Evolutionary conservation across 2,329 filamentous ascomycete genomes (phyloP).

Genomic region (Colletotrichum magnum): DNA sequence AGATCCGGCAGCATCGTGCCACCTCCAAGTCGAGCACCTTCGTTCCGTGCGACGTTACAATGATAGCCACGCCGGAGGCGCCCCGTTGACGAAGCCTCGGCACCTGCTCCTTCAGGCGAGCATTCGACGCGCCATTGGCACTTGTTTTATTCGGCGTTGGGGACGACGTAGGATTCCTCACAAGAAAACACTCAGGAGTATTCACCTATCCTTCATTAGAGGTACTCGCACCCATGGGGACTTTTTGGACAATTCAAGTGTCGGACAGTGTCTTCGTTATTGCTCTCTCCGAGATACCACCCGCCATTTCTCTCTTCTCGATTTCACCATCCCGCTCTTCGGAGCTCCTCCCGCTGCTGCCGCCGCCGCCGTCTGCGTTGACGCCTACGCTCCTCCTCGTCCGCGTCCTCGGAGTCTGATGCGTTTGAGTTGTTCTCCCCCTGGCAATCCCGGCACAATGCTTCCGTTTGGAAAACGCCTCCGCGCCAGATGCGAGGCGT

Average conservation of each 20-base stretch:
- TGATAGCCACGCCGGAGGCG: slow-evolving; percentile 20
- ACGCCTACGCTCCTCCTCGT: not conserved
- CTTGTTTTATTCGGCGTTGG: not conserved
- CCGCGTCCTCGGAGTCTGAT: not conserved
- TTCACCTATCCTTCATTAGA: not conserved
- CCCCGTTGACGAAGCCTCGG: not conserved
- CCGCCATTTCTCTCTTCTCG: not conserved
- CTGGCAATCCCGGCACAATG: not conserved
- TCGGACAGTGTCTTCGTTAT: too few relatives aligned
- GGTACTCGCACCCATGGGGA: not conserved
- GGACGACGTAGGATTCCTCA: not conserved
- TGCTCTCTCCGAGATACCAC: not conserved
- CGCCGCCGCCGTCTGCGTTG: not conserved
- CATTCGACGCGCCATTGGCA: not conserved
- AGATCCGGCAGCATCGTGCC: slow-evolving; percentile 11
- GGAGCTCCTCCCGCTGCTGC: not conserved
- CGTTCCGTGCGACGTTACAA: not conserved
- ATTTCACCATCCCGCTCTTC: not conserved
- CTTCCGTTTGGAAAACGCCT: not conserved
- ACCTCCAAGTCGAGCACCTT: not conserved
- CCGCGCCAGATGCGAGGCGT: not conserved
- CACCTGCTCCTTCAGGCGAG: not conserved
- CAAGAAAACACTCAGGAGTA: not conserved
- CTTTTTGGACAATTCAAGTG: not conserved
- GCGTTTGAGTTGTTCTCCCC: not conserved